Evolutionary conservation across 768 basidiomycete species (phyloP).

Genomic region (Collybiopsis luxurians): DNA sequence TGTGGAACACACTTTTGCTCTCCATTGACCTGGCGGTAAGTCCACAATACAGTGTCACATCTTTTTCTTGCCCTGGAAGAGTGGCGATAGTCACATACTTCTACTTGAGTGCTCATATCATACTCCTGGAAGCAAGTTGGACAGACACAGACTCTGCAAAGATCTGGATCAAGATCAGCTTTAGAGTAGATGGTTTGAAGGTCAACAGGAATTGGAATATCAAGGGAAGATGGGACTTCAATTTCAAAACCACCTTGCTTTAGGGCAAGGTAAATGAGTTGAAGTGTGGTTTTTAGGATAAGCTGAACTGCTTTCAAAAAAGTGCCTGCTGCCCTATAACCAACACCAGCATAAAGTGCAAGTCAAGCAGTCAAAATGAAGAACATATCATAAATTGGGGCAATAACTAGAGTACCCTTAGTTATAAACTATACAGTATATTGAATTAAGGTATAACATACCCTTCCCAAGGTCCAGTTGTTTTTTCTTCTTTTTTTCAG

Average conservation of each 20-base stretch:
- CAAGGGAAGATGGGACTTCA: too few relatives aligned
- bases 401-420: not conserved
- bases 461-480: not conserved
- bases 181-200: too few relatives aligned
- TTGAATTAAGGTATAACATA: not conserved
- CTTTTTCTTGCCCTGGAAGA: constrained; percentile 13
- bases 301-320: constrained; percentile 8
- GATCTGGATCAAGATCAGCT: too few relatives aligned
- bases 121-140: constrained; percentile 20
- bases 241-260: too few relatives aligned
- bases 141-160: too few relatives aligned
- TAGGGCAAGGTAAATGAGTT: not conserved
- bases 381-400: not conserved
- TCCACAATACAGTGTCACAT: constrained; percentile 20
- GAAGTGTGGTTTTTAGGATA: not conserved
- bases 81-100: constrained; percentile 14
- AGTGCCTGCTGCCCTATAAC: not conserved
- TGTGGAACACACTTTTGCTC: constrained; percentile 17
- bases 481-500: not conserved
- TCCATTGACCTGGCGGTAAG: constrained; percentile 5
- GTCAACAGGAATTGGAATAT: too few relatives aligned
- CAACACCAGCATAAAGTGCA: not conserved
- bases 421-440: not conserved
- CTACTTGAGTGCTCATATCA: constrained; percentile 11
- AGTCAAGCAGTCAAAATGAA: constrained; percentile 9